Evolutionary conservation across 1,139 yeast genomes (phyloP), one percentile per base, ranked within the genome.

Genomic region (Lodderomyces parapsilosis): DNA sequence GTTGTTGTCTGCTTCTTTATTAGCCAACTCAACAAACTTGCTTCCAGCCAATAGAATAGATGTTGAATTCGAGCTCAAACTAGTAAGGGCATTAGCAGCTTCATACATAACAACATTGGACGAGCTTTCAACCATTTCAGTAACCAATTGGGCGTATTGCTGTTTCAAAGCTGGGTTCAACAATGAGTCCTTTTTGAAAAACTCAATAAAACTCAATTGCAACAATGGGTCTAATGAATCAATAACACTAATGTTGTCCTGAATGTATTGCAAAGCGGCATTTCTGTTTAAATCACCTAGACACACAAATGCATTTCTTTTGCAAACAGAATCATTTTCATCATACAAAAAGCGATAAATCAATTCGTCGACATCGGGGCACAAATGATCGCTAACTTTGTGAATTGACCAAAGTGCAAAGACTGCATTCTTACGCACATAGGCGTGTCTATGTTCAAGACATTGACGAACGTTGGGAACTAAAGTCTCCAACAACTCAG

Each of bases 361-460:
- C 52, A 91, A 76, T 53, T 88, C 96, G 44, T 91, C 86, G 15
- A 98, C 96, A 68, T 94, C 99, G 6, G 99, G 99, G 42, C 90
- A 80, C 62, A 94, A 78, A 63, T 87, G 94, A 37, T 84, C 87
- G 37, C 94, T 83, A 34, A 89, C 94, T 58, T 82, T 78, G 63
- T 79, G 86, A 56, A 94, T 88, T 23, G 96, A 83, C 58, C 79
- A 81, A 48, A 93, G 82, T 32, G 98, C 96, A 64, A 93, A 85
- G 31, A 90, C 93, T 8, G 99, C 99, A 62, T 94, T 93, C 66
- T 94, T 94, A 62, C 99, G 83, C 49, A 94, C 99, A 61, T 94
- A 94, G 8, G 99, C 96, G 65, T 93, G 98, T 56, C 99, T 86
- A 65, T 94, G 96, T 54, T 87, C 96, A 55, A 94, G 74, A 69